These are phyloP conservation scores for Phytophthora nicotianae DNA, from an alignment of 352 stramenopile genomes.

Conservation along the genomic window DNA sequence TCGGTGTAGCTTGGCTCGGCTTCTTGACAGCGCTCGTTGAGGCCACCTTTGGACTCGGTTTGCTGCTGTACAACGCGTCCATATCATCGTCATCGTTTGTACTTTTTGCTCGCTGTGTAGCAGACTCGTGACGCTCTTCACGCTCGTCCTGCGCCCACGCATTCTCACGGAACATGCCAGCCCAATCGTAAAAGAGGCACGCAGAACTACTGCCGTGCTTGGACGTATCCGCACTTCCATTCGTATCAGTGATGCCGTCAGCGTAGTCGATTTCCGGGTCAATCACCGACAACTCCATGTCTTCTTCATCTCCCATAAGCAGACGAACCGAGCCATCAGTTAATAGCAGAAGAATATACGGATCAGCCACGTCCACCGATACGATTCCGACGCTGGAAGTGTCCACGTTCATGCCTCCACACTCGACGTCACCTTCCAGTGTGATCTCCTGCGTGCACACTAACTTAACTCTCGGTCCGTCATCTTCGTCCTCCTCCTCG, in stretches of 20 bases:
- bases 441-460: constrained; percentile 87
- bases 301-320: constrained; percentile 81
- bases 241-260: constrained; percentile 35
- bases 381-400: constrained; percentile 75
- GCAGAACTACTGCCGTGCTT: constrained; percentile 60
- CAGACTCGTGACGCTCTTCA: constrained; percentile 36
- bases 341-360: constrained; percentile 82
- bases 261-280: constrained; percentile 72
- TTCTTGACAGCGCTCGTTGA: constrained; percentile 13
- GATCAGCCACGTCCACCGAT: constrained; percentile 83
- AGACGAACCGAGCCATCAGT: constrained; percentile 83
- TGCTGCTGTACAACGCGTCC: constrained; percentile 64
- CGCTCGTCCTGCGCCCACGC: constrained; percentile 58
- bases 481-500: constrained; percentile 60
- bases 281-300: constrained; percentile 83
- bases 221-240: constrained; percentile 35
- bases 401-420: constrained; percentile 85
- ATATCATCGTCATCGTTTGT: constrained; percentile 66
- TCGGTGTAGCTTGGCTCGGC: constrained; percentile 7
- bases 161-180: constrained; percentile 76
- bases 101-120: constrained; percentile 15
- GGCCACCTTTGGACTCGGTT: constrained; percentile 37
- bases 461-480: constrained; percentile 65
- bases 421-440: constrained; percentile 79
- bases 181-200: constrained; percentile 88